Evolutionary conservation across 2,329 filamentous ascomycete species (phyloP), one percentile per base, ranked within the genome.

Genomic region (Clathrospora elynae): DNA sequence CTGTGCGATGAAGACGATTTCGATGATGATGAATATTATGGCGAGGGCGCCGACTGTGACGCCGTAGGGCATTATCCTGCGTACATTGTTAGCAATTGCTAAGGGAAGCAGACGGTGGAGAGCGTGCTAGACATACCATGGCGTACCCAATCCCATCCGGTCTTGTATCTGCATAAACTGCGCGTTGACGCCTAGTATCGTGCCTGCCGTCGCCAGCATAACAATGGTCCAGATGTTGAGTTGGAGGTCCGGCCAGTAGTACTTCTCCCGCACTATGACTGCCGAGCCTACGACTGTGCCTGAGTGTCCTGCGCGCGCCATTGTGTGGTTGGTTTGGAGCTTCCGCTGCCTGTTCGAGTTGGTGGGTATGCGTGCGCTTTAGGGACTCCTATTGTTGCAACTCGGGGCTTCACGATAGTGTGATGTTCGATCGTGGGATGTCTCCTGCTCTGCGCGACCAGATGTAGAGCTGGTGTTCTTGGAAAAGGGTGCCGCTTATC

Each of bases 201-300:
- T 77, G 17, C 78, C 75, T 8, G 80, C 80, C 2, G 78, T 77
- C 1, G 75, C 78, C 11, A 85, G 73, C 64, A 85, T 82, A 53
- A 84, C 72, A 55, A 85, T 78, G 38, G 81, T 78, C 82, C 82
- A 86, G 58, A 83, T 68, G 59, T 85, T 84, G 53, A 86, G 75
- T 58, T 84, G 81, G 34, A 80, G 72, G 65, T 85, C 81, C 2
- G 82, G 82, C 82, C 82, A 86, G 71, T 77, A 79, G 71, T 84
- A 85, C 57, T 77, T 75, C 53, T 76, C 67, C 19, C 73, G 71
- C 24, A 76, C 72, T 32, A 76, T 67, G 13, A 75, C 69, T 31
- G 66, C 71, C 9, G 64, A 66, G 30, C 63, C 62, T 31, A 72
- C 66, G 2, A 70, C 58, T 33, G 67, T 70, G 35, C 49, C 57